phyloP scores from a whole-genome alignment of 768 basidiomycete genomes.

The Lactifluus volemus region DNA sequence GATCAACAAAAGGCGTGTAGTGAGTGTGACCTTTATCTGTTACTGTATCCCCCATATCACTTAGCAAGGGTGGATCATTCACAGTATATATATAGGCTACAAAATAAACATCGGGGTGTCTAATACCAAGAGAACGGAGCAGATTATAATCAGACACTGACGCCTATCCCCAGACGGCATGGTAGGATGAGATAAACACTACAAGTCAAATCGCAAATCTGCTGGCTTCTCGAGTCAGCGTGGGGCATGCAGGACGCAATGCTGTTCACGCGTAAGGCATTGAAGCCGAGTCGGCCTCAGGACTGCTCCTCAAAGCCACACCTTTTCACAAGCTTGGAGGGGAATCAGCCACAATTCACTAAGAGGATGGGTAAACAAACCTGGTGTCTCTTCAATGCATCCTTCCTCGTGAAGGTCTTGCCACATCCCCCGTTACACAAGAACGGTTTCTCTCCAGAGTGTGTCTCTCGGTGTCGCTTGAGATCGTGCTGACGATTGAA shows the following conservation, averaged over 20 bases:
- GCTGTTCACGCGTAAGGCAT: constrained; percentile 3
- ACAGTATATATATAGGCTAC: constrained; percentile 19
- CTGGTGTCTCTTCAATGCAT: constrained; percentile 82
- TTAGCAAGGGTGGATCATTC: not conserved
- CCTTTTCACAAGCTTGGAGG: constrained; percentile 57
- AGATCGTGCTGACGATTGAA: constrained; percentile 84
- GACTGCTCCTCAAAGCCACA: constrained; percentile 62
- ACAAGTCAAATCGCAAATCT: not conserved
- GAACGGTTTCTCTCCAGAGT: constrained; percentile 80
- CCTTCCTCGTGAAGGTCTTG: constrained; percentile 82
- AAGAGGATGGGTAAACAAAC: constrained; percentile 29
- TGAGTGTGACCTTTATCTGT: constrained; percentile 8
- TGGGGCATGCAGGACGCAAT: not conserved
- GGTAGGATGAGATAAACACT: constrained; percentile 3
- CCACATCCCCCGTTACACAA: constrained; percentile 77
- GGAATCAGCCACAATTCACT: not conserved
- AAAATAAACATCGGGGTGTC: constrained; percentile 10
- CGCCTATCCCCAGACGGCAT: not conserved
- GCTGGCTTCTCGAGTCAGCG: constrained; percentile 2
- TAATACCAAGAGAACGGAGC: constrained; percentile 4
- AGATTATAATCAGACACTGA: constrained; percentile 16
- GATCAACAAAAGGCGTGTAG: not conserved
- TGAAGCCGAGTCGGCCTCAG: constrained; percentile 9
- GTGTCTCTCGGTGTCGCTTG: constrained; percentile 77
- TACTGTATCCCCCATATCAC: constrained; percentile 7